phyloP scores from a whole-genome alignment of 805 yeast species.

The Saturnispora quitensis region DNA sequence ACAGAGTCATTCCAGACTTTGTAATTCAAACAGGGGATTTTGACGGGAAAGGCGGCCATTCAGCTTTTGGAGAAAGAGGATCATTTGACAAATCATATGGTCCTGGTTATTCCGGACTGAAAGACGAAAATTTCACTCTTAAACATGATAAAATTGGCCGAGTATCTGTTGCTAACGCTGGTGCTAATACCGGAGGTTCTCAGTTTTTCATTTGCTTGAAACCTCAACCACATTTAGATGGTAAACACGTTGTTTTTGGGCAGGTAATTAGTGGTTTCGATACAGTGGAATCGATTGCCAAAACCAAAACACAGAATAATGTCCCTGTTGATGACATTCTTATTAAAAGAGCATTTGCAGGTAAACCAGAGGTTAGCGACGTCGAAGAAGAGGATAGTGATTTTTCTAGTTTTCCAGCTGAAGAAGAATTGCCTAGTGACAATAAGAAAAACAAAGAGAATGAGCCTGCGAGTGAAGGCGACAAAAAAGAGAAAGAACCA shows the following conservation, averaged over 20 bases:
- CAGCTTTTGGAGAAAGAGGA: conserved; percentile 40
- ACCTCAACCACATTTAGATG: conserved; percentile 44
- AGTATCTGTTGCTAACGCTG: conserved; percentile 44
- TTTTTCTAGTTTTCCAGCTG: not conserved
- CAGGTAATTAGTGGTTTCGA: conserved; percentile 63
- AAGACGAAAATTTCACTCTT: conserved; percentile 59
- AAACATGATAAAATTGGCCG: conserved; percentile 41
- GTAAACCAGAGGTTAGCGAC: not conserved
- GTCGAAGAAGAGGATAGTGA: not conserved
- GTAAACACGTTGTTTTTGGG: conserved; percentile 68
- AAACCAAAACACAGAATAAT: conserved; percentile 36
- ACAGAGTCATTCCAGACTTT: conserved; percentile 61
- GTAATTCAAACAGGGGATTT: conserved; percentile 89
- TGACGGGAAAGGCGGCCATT: conserved; percentile 69
- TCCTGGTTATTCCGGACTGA: conserved; percentile 37
- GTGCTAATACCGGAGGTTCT: conserved; percentile 51
- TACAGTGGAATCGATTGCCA: conserved; percentile 51
- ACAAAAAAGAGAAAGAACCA: not conserved
- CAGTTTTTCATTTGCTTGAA: conserved; percentile 61
- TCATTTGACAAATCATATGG: conserved; percentile 30
- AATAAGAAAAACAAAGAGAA: not conserved
- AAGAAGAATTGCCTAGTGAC: not conserved
- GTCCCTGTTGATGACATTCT: conserved; percentile 37
- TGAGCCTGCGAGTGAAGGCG: not conserved
- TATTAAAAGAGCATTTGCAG: conserved; percentile 20